These are phyloP conservation scores for Boletus barrowsii DNA, from an alignment of 768 basidiomycete species.

Conservation along the genomic window DNA sequence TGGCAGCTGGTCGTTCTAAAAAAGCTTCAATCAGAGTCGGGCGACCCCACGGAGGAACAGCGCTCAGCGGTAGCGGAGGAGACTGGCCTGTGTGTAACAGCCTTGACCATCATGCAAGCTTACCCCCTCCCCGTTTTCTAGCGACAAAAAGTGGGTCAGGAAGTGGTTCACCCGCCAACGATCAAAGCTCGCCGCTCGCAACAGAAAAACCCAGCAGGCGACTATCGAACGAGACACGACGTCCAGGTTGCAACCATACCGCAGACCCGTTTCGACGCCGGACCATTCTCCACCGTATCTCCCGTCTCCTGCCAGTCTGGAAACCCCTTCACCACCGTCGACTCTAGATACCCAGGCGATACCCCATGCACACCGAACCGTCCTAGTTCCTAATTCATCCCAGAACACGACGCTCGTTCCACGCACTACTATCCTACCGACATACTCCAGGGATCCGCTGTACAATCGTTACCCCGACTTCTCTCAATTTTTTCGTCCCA, in stretches of 20 bases:
- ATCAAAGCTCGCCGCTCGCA: constrained; percentile 15
- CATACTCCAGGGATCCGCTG: constrained; percentile 32
- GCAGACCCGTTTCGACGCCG: constrained; percentile 4
- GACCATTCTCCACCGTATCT: not conserved
- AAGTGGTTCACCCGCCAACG: constrained; percentile 31
- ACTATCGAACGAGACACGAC: constrained; percentile 3
- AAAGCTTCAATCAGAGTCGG: constrained; percentile 19
- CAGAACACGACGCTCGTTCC: not conserved
- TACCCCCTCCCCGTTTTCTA: constrained; percentile 3
- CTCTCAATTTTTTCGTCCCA: constrained; percentile 29
- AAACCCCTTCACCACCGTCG: not conserved
- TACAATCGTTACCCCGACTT: constrained; percentile 33
- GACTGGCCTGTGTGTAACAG: constrained; percentile 31
- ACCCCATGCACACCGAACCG: not conserved
- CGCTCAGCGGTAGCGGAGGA: constrained; percentile 19
- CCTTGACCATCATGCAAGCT: constrained; percentile 5
- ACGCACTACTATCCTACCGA: not conserved
- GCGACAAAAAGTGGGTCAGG: constrained; percentile 29
- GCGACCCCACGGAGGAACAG: constrained; percentile 24
- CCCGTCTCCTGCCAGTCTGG: not conserved
- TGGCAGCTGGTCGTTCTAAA: constrained; percentile 32
- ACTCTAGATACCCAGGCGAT: not conserved
- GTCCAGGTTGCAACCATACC: constrained; percentile 14
- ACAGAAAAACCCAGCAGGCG: not conserved
- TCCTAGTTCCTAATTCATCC: not conserved